A percentile compares a stretch with the other conserved stretches of the same genome.
Conservation (phyloP, 2,329 filamentous ascomycete genomes). For the Thermomyces lanuginosus region DNA sequence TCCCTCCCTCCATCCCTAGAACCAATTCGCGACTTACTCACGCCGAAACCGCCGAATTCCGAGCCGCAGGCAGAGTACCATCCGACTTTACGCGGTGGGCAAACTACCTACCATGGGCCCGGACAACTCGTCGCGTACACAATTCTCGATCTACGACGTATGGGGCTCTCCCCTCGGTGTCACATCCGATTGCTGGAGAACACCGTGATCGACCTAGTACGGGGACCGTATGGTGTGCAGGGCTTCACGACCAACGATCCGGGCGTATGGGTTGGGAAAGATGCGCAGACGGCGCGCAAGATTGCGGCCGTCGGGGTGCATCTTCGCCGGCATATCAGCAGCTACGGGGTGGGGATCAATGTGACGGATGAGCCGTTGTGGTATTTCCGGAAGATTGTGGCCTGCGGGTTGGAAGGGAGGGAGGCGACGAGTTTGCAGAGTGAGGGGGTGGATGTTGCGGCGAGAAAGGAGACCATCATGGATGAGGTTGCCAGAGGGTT, state of each 20-base stretch:
- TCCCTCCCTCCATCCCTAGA: slow-evolving; percentile 22
- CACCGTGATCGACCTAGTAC: slow-evolving; percentile 52
- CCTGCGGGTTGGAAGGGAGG: slow-evolving; percentile 72
- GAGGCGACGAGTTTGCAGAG: slow-evolving; percentile 56
- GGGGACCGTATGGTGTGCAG: slow-evolving; percentile 43
- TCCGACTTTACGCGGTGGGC: slow-evolving; percentile 64
- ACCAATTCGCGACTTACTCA: slow-evolving; percentile 21
- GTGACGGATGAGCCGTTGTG: slow-evolving; percentile 42
- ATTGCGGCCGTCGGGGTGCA: slow-evolving; percentile 90
- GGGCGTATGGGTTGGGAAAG: slow-evolving; percentile 56
- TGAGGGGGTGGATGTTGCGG: slow-evolving; percentile 24
- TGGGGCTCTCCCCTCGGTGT: slow-evolving; percentile 51
- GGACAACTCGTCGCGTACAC: slow-evolving; percentile 90
- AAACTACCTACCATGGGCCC: slow-evolving; percentile 89
- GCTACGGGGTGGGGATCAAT: slow-evolving; percentile 62
- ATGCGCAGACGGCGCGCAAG: slow-evolving; percentile 35
- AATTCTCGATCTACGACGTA: slow-evolving; percentile 60
- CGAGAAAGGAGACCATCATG: slow-evolving; percentile 11
- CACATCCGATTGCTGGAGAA: slow-evolving; percentile 69
- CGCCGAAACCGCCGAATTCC: slow-evolving; percentile 6
- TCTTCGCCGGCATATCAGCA: slow-evolving; percentile 64
- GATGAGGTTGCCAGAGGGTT: slow-evolving; percentile 26
- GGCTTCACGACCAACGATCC: slow-evolving; percentile 57
- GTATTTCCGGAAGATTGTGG: slow-evolving; percentile 59
- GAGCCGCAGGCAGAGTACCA: slow-evolving; percentile 43